Conservation (phyloP, 108 stramenopile species). For the Pseudonitzschia multistriata region DNA sequence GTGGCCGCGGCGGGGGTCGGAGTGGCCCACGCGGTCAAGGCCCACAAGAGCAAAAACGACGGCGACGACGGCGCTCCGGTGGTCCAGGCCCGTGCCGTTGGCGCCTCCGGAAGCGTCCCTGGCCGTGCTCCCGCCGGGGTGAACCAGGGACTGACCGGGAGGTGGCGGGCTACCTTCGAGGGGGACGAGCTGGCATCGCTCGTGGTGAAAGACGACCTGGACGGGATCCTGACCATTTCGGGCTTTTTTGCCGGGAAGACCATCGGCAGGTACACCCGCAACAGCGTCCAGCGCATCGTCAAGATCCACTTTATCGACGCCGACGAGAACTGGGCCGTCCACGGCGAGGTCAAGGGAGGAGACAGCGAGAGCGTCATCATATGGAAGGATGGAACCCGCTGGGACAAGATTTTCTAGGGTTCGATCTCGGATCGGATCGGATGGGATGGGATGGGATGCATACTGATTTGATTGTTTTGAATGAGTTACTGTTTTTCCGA, state of each 20-base stretch:
- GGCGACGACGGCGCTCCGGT: background rate
- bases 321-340: constrained; percentile 10
- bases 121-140: background rate
- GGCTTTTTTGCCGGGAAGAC: constrained; percentile 5
- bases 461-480: too few species aligned
- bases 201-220: background rate
- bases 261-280: background rate
- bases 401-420: background rate
- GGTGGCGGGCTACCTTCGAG: constrained; percentile 2
- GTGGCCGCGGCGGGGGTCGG: background rate
- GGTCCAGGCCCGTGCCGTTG: background rate
- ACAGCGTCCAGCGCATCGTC: background rate
- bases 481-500: too few species aligned
- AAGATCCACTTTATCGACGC: constrained; percentile 15
- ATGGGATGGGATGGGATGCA: too few species aligned
- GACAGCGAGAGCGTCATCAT: background rate
- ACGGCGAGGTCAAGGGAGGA: constrained; percentile 1
- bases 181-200: constrained; percentile 1
- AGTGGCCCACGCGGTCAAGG: background rate
- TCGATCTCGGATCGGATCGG: too few species aligned
- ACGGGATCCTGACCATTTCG: background rate
- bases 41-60: background rate
- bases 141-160: background rate
- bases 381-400: constrained; percentile 6
- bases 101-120: background rate